These are phyloP conservation scores for Aspergillus latus DNA, from an alignment of 2,329 filamentous ascomycete species.

Conservation along the genomic window DNA sequence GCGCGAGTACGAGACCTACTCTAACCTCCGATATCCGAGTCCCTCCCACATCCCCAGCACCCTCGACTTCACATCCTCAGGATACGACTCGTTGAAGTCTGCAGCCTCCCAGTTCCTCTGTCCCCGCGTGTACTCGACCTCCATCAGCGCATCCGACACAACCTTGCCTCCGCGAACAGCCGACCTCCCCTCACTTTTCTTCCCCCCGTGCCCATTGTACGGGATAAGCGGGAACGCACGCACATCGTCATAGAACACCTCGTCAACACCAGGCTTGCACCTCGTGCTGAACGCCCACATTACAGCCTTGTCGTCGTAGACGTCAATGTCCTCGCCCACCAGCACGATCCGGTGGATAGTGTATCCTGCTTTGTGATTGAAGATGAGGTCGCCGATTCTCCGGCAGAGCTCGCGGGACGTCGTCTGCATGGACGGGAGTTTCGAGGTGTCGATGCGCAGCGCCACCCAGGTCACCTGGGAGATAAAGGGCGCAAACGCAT, in stretches of 20 bases:
- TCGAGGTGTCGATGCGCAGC: conserved; percentile 58
- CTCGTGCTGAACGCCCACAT: conserved; percentile 53
- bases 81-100: conserved; percentile 38
- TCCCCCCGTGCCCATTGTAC: conserved; percentile 48
- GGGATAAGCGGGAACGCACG: conserved; percentile 48
- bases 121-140: conserved; percentile 44
- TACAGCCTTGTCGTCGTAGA: conserved; percentile 48
- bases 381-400: conserved; percentile 45
- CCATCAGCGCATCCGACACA: conserved; percentile 47
- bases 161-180: conserved; percentile 46
- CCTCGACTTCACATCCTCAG: conserved; percentile 42
- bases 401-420: conserved; percentile 42
- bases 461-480: conserved; percentile 52
- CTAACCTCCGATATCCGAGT: conserved; percentile 29
- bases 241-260: conserved; percentile 49
- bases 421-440: conserved; percentile 57
- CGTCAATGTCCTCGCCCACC: conserved; percentile 53
- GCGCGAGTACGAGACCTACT: not conserved
- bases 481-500: conserved; percentile 49
- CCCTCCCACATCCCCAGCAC: conserved; percentile 37
- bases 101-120: conserved; percentile 32
- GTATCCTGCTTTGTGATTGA: conserved; percentile 44
- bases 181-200: conserved; percentile 18
- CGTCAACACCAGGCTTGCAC: conserved; percentile 48
- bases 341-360: conserved; percentile 49